Conservation (phyloP, 2,329 filamentous ascomycete species). For the Neonectria ditissima region DNA sequence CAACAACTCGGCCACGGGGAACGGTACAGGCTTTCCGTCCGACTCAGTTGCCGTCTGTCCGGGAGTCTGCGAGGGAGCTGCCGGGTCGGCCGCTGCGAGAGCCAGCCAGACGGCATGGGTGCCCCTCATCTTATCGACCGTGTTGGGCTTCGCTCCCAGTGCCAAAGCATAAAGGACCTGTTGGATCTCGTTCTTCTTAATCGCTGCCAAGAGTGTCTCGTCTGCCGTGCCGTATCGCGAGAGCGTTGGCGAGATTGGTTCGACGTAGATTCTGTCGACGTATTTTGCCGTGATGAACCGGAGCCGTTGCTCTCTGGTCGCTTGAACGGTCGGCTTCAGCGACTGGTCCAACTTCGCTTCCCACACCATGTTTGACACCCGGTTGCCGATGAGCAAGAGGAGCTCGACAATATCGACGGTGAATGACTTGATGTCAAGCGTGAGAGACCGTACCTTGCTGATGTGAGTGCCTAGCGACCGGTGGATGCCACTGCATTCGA, state of each 20-base stretch:
- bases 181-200: slow-evolving; percentile 96
- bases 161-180: slow-evolving; percentile 92
- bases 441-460: slow-evolving; percentile 95
- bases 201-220: slow-evolving; percentile 88
- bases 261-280: slow-evolving; percentile 83
- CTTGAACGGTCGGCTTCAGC: slow-evolving; percentile 79
- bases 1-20: slow-evolving; percentile 90
- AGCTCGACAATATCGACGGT: slow-evolving; percentile 97
- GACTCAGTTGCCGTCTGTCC: slow-evolving; percentile 57
- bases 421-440: slow-evolving; percentile 94
- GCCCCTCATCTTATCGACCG: slow-evolving; percentile 84
- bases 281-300: slow-evolving; percentile 97
- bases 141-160: slow-evolving; percentile 87
- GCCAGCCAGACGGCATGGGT: slow-evolving; percentile 93
- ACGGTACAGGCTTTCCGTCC: slow-evolving; percentile 71
- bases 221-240: slow-evolving; percentile 84
- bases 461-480: slow-evolving; percentile 97
- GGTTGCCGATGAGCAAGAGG: slow-evolving; percentile 89
- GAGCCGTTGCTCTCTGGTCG: slow-evolving; percentile 90
- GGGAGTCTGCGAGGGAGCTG: slow-evolving; percentile 71
- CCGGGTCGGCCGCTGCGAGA: slow-evolving; percentile 91
- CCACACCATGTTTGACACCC: slow-evolving; percentile 97
- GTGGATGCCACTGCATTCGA: slow-evolving; percentile 98
- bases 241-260: slow-evolving; percentile 79
- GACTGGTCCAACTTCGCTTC: slow-evolving; percentile 83